Conservation (phyloP, 2,329 filamentous ascomycete genomes). For the Rugonectria rugulosa region DNA sequence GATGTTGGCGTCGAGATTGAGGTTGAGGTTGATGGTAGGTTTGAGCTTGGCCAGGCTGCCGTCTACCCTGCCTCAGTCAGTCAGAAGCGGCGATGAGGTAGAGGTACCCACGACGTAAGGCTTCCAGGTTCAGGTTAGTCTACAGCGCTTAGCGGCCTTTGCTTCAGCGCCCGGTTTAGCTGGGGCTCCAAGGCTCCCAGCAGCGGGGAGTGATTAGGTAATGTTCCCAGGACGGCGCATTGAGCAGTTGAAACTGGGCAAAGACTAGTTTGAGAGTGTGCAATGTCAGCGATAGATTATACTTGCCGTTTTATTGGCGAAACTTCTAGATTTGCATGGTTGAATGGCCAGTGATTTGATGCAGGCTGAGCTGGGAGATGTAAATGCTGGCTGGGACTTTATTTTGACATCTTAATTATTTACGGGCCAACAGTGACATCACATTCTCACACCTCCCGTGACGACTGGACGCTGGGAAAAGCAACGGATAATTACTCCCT, state of each 20-base stretch:
- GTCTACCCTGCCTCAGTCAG: constrained; percentile 35
- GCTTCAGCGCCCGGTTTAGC: constrained; percentile 11
- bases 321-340: too few species aligned
- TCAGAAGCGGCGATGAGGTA: constrained; percentile 31
- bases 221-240: not conserved
- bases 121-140: constrained; percentile 30
- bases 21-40: constrained; percentile 27
- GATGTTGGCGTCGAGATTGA: constrained; percentile 2
- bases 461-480: too few species aligned
- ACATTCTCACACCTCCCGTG: too few species aligned
- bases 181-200: not conserved
- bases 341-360: too few species aligned
- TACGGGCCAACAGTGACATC: too few species aligned
- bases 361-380: too few species aligned
- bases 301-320: too few species aligned
- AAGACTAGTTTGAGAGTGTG: too few species aligned
- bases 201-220: not conserved
- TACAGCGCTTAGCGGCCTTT: constrained; percentile 10
- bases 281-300: too few species aligned
- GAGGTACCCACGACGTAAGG: constrained; percentile 25
- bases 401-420: too few species aligned
- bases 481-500: too few species aligned
- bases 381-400: too few species aligned
- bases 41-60: constrained; percentile 33
- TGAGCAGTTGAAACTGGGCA: not conserved